phyloP scores from a whole-genome alignment of 1,284 basidiomycete species.

The Ustilago vetiveriae region DNA sequence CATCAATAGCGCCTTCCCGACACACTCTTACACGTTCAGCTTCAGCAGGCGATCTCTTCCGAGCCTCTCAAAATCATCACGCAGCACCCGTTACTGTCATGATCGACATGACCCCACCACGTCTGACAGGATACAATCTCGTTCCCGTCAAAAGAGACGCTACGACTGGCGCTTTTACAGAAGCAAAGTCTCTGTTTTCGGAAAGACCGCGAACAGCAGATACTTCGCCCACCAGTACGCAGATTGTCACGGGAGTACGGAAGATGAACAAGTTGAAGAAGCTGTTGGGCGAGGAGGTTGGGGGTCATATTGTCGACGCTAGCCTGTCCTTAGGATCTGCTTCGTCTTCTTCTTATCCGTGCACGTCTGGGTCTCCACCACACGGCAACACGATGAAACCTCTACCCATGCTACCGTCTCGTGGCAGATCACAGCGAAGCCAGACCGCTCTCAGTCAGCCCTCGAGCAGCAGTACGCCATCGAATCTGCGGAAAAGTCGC shows the following conservation, averaged over 20 bases:
- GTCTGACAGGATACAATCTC: not conserved
- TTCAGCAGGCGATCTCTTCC: slow-evolving; percentile 12
- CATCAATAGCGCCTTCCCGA: not conserved
- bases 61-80: not conserved
- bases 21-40: slow-evolving; percentile 10
- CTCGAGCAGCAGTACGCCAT: not conserved
- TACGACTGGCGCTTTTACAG: not conserved
- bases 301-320: not conserved
- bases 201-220: not conserved
- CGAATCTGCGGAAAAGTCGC: slow-evolving; percentile 9
- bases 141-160: not conserved
- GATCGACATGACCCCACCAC: not conserved
- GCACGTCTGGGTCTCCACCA: not conserved
- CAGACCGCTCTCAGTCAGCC: not conserved
- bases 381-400: slow-evolving; percentile 12
- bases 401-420: slow-evolving; percentile 5
- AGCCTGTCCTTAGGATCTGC: too few species aligned
- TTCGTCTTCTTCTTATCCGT: too few species aligned
- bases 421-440: slow-evolving; percentile 4
- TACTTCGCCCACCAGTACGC: slow-evolving; percentile 25
- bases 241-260: slow-evolving; percentile 25
- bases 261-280: slow-evolving; percentile 35
- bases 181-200: not conserved
- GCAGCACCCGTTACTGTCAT: not conserved
- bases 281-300: slow-evolving; percentile 30